Evolutionary conservation across 2,329 filamentous ascomycete species (phyloP), one percentile per base, ranked within the genome.

Genomic region (Coniochaeta ligniaria): DNA sequence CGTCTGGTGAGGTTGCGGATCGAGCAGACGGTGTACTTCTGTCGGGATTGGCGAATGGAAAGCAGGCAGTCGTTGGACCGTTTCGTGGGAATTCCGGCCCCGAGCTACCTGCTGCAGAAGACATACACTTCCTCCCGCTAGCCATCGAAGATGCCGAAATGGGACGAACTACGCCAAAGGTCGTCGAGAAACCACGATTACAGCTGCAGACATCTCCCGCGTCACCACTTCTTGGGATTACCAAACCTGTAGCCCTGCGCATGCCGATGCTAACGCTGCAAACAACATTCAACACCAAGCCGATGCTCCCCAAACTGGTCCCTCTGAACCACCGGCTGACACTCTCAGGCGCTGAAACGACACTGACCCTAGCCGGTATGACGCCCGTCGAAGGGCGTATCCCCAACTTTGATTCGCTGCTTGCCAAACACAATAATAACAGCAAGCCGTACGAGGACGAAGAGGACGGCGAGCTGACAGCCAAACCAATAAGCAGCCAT

Each of bases 391-490:
- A 57, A 24, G 54, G 28, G 5, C 20, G 17, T 2, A 35, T 57
- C 2, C 54, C 31, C 7, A 24, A 11, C 17, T 36, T 57, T 17
- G 33, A 57, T 22, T 17, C 28, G 14, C 14, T 57, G n/a, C 16
- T 38, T 28, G 7, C 22, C 3, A 31, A 12, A n/a, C 28, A 57
- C 16, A 36, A 20, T 36, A 38, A 14, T 17, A 20, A 57, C 9
- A 31, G 12, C 17, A 26, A 45, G 35, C 36, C 35, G 7, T 31
- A 31, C 22, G 56, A 58, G n/a, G 56, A 58, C 6, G 56, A 58
- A 17, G 63, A 65, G 35, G 68, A 68, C 22, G 67, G 65, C 9
- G 60, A 66, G 7, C 60, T 66, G 17, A 69, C 67, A 5, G 66
- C 67, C 12, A 65, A 66, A 20, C 67, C 67, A 1, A 57, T 45